Conservation (phyloP, 2,329 filamentous ascomycete genomes). For the Phyllosticta ampelicida region DNA sequence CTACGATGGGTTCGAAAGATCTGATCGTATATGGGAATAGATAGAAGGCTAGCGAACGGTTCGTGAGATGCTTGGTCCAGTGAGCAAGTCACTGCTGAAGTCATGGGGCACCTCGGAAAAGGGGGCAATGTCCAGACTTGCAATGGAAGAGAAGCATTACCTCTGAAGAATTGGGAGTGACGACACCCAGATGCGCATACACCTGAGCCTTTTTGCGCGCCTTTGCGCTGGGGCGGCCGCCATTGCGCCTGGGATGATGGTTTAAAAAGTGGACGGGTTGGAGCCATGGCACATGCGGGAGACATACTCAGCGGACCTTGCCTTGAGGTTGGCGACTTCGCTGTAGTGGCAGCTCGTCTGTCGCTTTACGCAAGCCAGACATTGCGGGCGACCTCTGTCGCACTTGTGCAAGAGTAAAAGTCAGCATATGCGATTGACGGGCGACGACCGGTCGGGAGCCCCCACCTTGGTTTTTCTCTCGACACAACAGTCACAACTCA, state of each 20-base stretch:
- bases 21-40: conserved; percentile 10
- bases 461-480: conserved; percentile 71
- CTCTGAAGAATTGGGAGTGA: conserved; percentile 9
- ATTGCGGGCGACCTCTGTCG: conserved; percentile 55
- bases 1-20: conserved; percentile 6
- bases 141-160: conserved; percentile 1
- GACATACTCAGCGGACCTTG: conserved; percentile 47
- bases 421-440: conserved; percentile 1
- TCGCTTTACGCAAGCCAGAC: conserved; percentile 55
- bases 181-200: conserved; percentile 5
- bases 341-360: conserved; percentile 68
- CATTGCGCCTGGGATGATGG: conserved; percentile 3
- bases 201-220: conserved; percentile 8
- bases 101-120: background rate
- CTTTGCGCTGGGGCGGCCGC: conserved; percentile 8
- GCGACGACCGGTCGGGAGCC: background rate
- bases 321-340: conserved; percentile 61
- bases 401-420: conserved; percentile 40
- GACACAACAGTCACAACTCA: conserved; percentile 71
- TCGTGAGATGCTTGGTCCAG: conserved; percentile 6
- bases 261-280: conserved; percentile 11
- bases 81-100: conserved; percentile 7
- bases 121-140: background rate
- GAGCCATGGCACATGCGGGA: conserved; percentile 1
- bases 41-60: conserved; percentile 7